Conservation (phyloP, 164 flowering plant species). For the Berberis thunbergii region DNA sequence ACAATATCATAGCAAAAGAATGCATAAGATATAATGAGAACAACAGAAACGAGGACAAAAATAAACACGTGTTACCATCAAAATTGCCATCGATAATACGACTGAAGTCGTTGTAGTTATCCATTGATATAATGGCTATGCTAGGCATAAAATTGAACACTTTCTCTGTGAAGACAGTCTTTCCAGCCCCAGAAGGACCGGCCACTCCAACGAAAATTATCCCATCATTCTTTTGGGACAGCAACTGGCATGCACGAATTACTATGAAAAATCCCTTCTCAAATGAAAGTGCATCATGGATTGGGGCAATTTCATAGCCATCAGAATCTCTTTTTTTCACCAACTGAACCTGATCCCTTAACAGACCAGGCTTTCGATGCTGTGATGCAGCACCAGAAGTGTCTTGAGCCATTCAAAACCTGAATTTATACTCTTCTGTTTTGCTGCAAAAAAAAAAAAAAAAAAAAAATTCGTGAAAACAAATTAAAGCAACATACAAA, state of each 20-base stretch:
- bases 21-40: not conserved
- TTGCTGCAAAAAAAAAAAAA: too few relatives aligned
- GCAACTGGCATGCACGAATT: constrained; percentile 80
- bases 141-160: constrained; percentile 86
- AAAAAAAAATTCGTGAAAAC: too few relatives aligned
- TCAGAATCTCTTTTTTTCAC: constrained; percentile 58
- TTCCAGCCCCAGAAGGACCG: constrained; percentile 98
- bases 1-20: not conserved
- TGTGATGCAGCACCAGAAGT: constrained; percentile 34
- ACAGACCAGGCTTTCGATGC: constrained; percentile 43
- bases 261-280: constrained; percentile 93
- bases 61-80: constrained; percentile 53
- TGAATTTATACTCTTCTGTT: too few relatives aligned
- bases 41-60: constrained; percentile 2
- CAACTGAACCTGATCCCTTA: constrained; percentile 77
- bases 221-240: constrained; percentile 86
- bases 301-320: constrained; percentile 72
- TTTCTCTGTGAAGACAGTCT: constrained; percentile 89
- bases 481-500: too few relatives aligned
- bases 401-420: constrained; percentile 38
- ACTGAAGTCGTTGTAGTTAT: constrained; percentile 87
- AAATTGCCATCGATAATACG: constrained; percentile 93
- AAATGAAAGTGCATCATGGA: constrained; percentile 64
- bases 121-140: constrained; percentile 90
- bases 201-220: constrained; percentile 77